Evolutionary conservation across 345 rosid species (phyloP).

Genomic region (Syzygium aqueum): DNA sequence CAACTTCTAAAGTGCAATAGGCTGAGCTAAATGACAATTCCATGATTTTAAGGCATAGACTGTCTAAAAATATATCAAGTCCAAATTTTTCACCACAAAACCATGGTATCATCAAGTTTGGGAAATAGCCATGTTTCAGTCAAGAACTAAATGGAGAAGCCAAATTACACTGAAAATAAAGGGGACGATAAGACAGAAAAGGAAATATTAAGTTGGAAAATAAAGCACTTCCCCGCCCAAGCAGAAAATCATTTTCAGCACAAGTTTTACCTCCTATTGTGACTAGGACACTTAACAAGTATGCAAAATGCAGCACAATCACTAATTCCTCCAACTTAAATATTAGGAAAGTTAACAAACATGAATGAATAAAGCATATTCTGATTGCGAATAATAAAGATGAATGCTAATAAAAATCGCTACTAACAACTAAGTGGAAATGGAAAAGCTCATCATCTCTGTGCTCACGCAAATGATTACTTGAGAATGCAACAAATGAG

Average conservation of each 20-base stretch:
- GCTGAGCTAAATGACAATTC: neutral
- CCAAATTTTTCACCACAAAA: neutral
- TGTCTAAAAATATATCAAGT: neutral
- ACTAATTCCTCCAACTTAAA: neutral
- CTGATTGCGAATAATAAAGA: neutral
- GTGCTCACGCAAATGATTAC: neutral
- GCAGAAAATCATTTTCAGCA: neutral
- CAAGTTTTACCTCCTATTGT: neutral
- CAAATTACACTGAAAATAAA: neutral
- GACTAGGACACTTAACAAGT: neutral
- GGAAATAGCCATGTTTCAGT: neutral
- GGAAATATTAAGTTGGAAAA: too few relatives aligned
- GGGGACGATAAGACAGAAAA: neutral
- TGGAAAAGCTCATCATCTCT: neutral
- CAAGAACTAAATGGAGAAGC: neutral
- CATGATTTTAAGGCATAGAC: neutral
- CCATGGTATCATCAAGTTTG: neutral
- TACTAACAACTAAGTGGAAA: neutral
- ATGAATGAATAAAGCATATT: neutral
- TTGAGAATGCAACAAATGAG: neutral
- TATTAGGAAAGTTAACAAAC: neutral
- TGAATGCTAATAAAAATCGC: neutral
- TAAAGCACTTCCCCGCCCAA: neutral
- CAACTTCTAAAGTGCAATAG: neutral
- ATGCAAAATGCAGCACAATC: neutral